Evolutionary conservation across 306 rosid species (phyloP).

Genomic region (Dryas alaskensis): DNA sequence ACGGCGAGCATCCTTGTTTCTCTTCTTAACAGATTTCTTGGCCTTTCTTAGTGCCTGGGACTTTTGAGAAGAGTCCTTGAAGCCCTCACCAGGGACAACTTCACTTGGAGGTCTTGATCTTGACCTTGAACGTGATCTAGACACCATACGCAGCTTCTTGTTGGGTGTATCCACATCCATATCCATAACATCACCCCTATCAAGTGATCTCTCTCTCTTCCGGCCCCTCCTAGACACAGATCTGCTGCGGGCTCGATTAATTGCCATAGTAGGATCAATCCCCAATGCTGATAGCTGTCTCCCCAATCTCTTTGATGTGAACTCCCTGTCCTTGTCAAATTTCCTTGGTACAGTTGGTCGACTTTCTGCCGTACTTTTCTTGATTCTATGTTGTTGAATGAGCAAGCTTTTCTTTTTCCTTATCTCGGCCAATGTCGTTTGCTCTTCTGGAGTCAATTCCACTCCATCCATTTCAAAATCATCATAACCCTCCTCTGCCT

Average conservation of each 20-base stretch:
- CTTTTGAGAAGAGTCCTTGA: conserved; percentile 72
- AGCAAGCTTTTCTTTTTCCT: conserved; percentile 67
- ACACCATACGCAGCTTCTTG: conserved; percentile 59
- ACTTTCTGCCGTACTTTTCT: conserved; percentile 87
- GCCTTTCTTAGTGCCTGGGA: conserved; percentile 59
- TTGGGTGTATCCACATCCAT: conserved; percentile 44
- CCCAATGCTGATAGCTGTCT: conserved; percentile 75
- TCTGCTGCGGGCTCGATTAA: conserved; percentile 67
- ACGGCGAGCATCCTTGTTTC: conserved; percentile 79
- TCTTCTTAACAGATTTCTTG: conserved; percentile 61
- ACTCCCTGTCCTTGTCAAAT: conserved; percentile 61
- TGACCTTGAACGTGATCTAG: conserved; percentile 57
- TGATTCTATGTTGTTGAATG: conserved; percentile 72
- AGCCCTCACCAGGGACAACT: conserved; percentile 83
- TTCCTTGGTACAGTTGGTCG: conserved; percentile 81
- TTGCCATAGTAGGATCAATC: conserved; percentile 61
- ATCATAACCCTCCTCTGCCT: conserved; percentile 47
- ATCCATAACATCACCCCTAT: conserved; percentile 51
- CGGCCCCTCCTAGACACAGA: conserved; percentile 56
- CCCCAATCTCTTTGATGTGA: conserved; percentile 78
- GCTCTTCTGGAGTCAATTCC: conserved; percentile 65
- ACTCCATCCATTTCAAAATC: conserved; percentile 68
- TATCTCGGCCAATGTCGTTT: conserved; percentile 55
- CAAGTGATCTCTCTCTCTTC: conserved; percentile 73
- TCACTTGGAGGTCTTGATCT: conserved; percentile 58